Base-by-base conservation (phyloP, 768 basidiomycete species). In the Lenzites betulinus region DNA sequence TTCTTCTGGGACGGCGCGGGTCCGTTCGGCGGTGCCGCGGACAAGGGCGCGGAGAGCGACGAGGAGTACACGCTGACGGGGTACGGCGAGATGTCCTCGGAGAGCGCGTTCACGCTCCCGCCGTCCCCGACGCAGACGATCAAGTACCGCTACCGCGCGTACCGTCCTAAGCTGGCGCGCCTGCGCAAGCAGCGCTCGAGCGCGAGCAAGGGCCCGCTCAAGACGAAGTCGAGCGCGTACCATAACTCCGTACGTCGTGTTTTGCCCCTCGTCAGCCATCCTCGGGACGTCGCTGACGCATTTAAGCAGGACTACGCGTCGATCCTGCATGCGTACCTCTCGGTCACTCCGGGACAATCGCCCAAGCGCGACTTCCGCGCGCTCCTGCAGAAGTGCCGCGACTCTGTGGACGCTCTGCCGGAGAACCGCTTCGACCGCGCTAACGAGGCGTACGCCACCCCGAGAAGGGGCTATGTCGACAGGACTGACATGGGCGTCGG, bases 111-210 rank as follows among this genome's bases (percentile, higher is more conserved):
- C 57, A 54, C 28, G 57, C 62, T 63, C 41, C 62, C 62, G 42
- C 62, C 62, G 23, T 63, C 62, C 11, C 62, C 62, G 25, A 63
- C 62, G 57, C 62, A 63, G 49, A 63, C 62, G 41, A 59, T 63
- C 62, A 63, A 63, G 62, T 63, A 63, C 53, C 62, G 62, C 52
- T 63, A 63, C 49, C 57, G 62, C 53, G 62, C 62, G 30, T 63
- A 58, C 53, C 62, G 62, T 26, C 62, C 62, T 42, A 63, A 63
- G 57, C 62, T 63, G 52, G 62, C 62, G 48, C 57, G 57, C 43
- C 51, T 52, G 20, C 42, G 58, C 48, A 63, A 58, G 46, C 22
- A 42, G 44, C 61, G 61, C 51, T 54, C 57, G 28, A 44, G 51
- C 47, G 57, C 53, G 41, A 49, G 50, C 51, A 51, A 33, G 54